Percentiles rank a stretch among this genome's conserved stretches.
Conservation (phyloP, 495 filamentous ascomycete genomes). For the Haplographium delicatum region DNA sequence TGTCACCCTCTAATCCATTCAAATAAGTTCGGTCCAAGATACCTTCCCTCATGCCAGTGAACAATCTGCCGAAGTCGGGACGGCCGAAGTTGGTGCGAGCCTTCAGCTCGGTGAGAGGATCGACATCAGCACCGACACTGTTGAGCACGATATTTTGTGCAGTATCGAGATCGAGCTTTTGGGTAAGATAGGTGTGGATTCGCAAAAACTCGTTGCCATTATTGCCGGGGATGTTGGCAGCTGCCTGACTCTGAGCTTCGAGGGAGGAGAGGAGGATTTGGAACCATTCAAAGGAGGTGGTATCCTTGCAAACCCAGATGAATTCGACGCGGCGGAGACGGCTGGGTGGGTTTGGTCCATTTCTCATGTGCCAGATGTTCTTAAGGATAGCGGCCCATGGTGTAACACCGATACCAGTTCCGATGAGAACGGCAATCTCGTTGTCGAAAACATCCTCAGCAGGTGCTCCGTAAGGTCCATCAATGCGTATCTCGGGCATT, state of each 20-base stretch:
- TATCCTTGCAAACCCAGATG: conserved; percentile 98
- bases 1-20: conserved; percentile 64
- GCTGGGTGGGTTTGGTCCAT: conserved; percentile 75
- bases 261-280: conserved; percentile 87
- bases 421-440: conserved; percentile 94
- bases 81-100: conserved; percentile 91
- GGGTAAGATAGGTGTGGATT: conserved; percentile 97
- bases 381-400: conserved; percentile 97
- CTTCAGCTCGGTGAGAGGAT: conserved; percentile 88
- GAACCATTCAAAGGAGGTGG: conserved; percentile 97
- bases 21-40: conserved; percentile 83
- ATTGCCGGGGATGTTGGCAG: conserved; percentile 56
- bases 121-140: conserved; percentile 76
- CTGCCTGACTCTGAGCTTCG: conserved; percentile 74
- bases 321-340: conserved; percentile 95
- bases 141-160: conserved; percentile 96
- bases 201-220: conserved; percentile 80
- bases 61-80: conserved; percentile 81
- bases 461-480: conserved; percentile 94
- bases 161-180: conserved; percentile 84
- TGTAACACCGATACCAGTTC: conserved; percentile 96
- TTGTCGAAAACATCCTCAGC: conserved; percentile 98
- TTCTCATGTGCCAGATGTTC: conserved; percentile 95
- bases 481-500: conserved; percentile 85
- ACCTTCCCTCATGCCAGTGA: conserved; percentile 80